Conservation (phyloP, 208 protist species). For the Naegleria lovaniensis region DNA sequence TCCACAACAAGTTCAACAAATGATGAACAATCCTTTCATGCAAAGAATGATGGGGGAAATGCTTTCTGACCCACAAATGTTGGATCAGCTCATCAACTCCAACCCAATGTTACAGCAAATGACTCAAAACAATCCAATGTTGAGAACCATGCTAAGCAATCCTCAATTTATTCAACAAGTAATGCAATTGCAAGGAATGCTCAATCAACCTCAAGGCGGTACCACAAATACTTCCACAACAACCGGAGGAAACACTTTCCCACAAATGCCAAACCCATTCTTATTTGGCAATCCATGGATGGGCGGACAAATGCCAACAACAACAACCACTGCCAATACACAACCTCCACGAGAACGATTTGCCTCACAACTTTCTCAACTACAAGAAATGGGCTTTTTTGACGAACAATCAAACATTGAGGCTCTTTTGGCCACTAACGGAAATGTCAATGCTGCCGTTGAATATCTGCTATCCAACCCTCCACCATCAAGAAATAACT, state of each 20-base stretch:
- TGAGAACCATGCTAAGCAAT: slow-evolving; percentile 2
- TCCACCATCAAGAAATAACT: not conserved
- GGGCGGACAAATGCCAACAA: not conserved
- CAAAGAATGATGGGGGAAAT: slow-evolving; percentile 27
- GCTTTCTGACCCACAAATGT: slow-evolving; percentile 10
- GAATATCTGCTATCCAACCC: slow-evolving; percentile 24
- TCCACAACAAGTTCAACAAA: not conserved
- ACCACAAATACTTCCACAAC: not conserved
- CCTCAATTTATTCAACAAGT: slow-evolving; percentile 24
- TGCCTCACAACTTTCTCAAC: not conserved
- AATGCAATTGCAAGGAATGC: slow-evolving; percentile 13
- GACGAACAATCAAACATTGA: slow-evolving; percentile 21
- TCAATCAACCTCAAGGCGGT: not conserved
- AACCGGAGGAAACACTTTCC: not conserved
- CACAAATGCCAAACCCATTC: slow-evolving; percentile 20
- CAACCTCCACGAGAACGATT: not conserved
- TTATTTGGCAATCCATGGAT: not conserved
- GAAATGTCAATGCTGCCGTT: slow-evolving; percentile 30
- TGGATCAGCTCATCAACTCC: not conserved
- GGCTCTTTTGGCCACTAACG: not conserved
- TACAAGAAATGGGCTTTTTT: slow-evolving; percentile 32
- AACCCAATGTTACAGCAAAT: slow-evolving; percentile 31
- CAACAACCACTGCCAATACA: not conserved
- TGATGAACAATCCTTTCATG: slow-evolving; percentile 33
- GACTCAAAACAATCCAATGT: slow-evolving; percentile 25